Conservation (phyloP, 1,284 basidiomycete species). For the Microbotryum violaceum region DNA sequence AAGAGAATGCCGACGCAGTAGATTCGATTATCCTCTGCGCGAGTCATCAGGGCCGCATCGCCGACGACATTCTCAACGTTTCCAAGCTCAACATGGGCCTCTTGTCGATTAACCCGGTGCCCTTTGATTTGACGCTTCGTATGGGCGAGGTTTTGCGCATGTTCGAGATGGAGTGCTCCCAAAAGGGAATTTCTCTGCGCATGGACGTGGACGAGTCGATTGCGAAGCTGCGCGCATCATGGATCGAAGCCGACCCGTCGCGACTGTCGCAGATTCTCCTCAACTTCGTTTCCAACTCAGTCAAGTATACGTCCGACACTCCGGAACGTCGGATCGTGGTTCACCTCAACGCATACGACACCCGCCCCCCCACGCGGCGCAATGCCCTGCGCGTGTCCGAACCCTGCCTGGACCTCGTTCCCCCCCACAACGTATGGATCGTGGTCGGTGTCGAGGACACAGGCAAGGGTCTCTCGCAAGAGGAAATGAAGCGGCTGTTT, state of each 20-base stretch:
- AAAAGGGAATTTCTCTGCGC: constrained; percentile 27
- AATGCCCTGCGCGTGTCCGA: constrained; percentile 16
- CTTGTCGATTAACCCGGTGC: constrained; percentile 17
- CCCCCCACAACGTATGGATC: constrained; percentile 18
- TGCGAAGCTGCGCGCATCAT: constrained; percentile 5
- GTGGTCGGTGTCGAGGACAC: constrained; percentile 24
- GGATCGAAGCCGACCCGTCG: constrained; percentile 28
- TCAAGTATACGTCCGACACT: constrained; percentile 24
- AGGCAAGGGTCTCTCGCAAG: constrained; percentile 29
- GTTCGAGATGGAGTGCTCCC: constrained; percentile 25
- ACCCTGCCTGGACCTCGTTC: constrained; percentile 4
- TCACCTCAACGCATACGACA: constrained; percentile 8
- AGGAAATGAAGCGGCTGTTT: constrained; percentile 27
- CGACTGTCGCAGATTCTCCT: constrained; percentile 32
- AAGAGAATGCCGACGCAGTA: constrained; percentile 35
- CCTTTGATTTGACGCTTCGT: constrained; percentile 23
- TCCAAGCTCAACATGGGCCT: constrained; percentile 34
- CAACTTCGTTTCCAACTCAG: constrained; percentile 32
- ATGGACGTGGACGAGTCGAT: constrained; percentile 20
- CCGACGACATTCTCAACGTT: constrained; percentile 34
- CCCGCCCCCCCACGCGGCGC: neutral
- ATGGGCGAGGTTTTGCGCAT: constrained; percentile 27
- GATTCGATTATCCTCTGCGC: constrained; percentile 36
- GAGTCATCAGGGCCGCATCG: constrained; percentile 33
- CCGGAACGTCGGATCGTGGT: constrained; percentile 9